These are phyloP conservation scores for Fragaria nilgerrensis DNA, from an alignment of 306 rosid genomes.

Conservation along the genomic window DNA sequence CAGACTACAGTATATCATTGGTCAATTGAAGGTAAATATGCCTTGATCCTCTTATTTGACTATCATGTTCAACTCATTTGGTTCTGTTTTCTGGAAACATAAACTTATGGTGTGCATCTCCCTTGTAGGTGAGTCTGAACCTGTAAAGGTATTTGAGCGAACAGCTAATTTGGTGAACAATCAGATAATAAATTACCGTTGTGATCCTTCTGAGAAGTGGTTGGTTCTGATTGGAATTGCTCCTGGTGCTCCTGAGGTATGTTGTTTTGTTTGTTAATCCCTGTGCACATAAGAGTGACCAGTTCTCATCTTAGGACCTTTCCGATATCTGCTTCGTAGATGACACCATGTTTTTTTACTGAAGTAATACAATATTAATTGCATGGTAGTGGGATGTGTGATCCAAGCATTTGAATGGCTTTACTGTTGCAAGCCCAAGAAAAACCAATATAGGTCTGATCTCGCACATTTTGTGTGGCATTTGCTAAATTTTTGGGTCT, in stretches of 20 bases:
- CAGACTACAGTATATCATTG: constrained; percentile 94
- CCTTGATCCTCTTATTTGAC: constrained; percentile 14
- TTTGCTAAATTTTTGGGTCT: neutral
- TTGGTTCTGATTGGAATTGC: constrained; percentile 98
- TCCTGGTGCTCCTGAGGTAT: constrained; percentile 98
- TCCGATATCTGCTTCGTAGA: neutral
- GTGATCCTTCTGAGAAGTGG: constrained; percentile 98
- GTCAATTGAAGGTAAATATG: constrained; percentile 83
- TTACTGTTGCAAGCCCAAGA: neutral
- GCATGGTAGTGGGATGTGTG: neutral
- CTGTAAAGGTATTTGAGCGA: constrained; percentile 91
- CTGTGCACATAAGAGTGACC: neutral
- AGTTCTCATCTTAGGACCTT: neutral
- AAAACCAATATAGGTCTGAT: neutral
- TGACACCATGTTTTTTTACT: too few relatives aligned
- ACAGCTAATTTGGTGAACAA: constrained; percentile 91
- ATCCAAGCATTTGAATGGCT: neutral
- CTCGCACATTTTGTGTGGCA: neutral
- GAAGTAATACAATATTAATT: neutral
- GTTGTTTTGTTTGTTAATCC: constrained; percentile 23
- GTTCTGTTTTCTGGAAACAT: constrained; percentile 16
- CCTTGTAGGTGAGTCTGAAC: constrained; percentile 87
- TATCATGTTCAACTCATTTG: constrained; percentile 10
- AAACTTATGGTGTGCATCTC: constrained; percentile 14
- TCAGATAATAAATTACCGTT: constrained; percentile 96